phyloP scores from a whole-genome alignment of 2,329 filamentous ascomycete species.

The Pleochaeta shiraiana region DNA sequence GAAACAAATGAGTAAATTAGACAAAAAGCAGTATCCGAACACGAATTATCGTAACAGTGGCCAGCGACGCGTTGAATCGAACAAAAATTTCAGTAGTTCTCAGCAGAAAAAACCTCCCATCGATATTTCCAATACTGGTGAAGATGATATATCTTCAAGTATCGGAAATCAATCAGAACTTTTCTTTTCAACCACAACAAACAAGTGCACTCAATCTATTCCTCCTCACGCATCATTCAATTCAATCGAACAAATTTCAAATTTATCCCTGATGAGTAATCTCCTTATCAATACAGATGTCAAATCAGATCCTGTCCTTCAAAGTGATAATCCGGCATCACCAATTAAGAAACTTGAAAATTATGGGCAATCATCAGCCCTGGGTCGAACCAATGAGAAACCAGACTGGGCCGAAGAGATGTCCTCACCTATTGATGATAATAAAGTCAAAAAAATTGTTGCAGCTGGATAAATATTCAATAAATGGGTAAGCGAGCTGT shows the following conservation, averaged over 20 bases:
- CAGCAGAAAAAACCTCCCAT: too few relatives aligned
- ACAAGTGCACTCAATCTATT: constrained; percentile 9
- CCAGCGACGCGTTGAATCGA: constrained; percentile 8
- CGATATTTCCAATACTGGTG: too few relatives aligned
- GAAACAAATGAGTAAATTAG: constrained; percentile 10
- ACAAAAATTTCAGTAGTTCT: constrained; percentile 11
- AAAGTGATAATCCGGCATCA: background rate
- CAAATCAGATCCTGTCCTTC: background rate
- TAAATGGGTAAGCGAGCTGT: too few relatives aligned
- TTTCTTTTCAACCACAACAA: too few relatives aligned
- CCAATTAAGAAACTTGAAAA: background rate
- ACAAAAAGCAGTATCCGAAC: constrained; percentile 9
- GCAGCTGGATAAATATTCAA: too few relatives aligned
- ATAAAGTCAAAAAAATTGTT: too few relatives aligned
- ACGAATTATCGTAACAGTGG: constrained; percentile 8
- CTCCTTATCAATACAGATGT: constrained; percentile 2
- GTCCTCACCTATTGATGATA: constrained; percentile 14
- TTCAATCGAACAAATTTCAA: constrained; percentile 9
- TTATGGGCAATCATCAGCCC: constrained; percentile 3
- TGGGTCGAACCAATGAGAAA: constrained; percentile 7
- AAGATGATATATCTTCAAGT: too few relatives aligned
- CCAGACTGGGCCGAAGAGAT: constrained; percentile 17
- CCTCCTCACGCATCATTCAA: constrained; percentile 5
- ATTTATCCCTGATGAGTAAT: constrained; percentile 15
- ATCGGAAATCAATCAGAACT: too few relatives aligned